These are phyloP conservation scores for Candida labiduridarum DNA, from an alignment of 1,139 yeast genomes.

Conservation along the genomic window DNA sequence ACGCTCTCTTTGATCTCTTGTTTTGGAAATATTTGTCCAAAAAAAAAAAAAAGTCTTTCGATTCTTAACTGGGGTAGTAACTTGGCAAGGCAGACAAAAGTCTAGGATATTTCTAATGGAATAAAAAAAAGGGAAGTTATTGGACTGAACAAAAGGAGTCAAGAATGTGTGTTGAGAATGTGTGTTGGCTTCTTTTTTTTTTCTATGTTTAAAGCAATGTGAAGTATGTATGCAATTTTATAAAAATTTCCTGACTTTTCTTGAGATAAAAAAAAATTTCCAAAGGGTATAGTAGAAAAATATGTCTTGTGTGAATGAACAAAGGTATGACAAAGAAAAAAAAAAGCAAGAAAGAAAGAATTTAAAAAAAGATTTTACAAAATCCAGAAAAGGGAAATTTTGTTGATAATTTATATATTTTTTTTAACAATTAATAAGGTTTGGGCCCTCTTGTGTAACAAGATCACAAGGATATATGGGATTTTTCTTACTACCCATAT, in stretches of 20 bases:
- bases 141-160: background rate
- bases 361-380: background rate
- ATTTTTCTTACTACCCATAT: no score
- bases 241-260: conserved; percentile 3
- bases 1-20: background rate
- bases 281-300: background rate
- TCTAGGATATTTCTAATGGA: background rate
- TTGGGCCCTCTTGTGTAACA: no score
- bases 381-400: background rate
- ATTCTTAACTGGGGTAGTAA: background rate
- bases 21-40: conserved; percentile 1
- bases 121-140: background rate
- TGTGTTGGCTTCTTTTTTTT: background rate
- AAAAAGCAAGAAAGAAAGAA: background rate
- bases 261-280: background rate
- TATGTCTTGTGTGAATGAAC: background rate
- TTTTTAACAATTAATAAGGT: background rate
- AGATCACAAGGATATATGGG: no score
- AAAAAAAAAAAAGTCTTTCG: background rate
- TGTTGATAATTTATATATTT: background rate
- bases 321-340: background rate
- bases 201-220: background rate
- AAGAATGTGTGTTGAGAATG: background rate
- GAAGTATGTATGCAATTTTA: background rate
- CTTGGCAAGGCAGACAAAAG: background rate